Percentiles rank a stretch among this genome's conserved stretches.
These are phyloP conservation scores for Phtheirospermum japonicum DNA, from an alignment of 257 asterid species.

Conservation along the genomic window DNA sequence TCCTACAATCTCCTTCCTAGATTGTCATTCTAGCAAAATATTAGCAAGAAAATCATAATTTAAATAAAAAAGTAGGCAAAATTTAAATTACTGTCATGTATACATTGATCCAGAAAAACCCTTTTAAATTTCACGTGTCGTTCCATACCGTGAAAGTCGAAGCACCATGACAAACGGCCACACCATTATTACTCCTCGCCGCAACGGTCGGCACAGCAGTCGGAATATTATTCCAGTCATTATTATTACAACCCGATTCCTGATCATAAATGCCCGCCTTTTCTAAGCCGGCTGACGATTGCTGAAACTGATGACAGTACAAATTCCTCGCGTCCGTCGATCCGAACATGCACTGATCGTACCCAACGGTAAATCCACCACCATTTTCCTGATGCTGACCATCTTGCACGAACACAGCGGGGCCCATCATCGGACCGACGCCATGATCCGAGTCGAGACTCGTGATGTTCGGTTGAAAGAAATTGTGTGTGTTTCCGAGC, in stretches of 20 bases:
- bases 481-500: slow-evolving; percentile 33
- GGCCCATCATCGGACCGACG: slow-evolving; percentile 16
- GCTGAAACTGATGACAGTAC: slow-evolving; percentile 40
- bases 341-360: slow-evolving; percentile 28
- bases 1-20: slow-evolving; percentile 27
- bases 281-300: slow-evolving; percentile 1
- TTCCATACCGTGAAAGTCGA: slow-evolving; percentile 66
- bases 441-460: slow-evolving; percentile 4
- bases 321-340: slow-evolving; percentile 31
- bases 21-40: slow-evolving; percentile 3
- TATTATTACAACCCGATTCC: slow-evolving; percentile 7
- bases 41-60: no score
- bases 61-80: slow-evolving; percentile 19
- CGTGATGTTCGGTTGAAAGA: slow-evolving; percentile 29
- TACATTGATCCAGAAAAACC: slow-evolving; percentile 18
- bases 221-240: slow-evolving; percentile 30
- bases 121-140: slow-evolving; percentile 35
- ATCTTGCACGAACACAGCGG: slow-evolving; percentile 21
- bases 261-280: neutral
- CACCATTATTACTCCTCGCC: slow-evolving; percentile 27
- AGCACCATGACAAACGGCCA: no score
- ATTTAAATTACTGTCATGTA: slow-evolving; percentile 32
- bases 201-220: slow-evolving; percentile 47
- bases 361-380: no score
- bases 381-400: neutral